These are phyloP conservation scores for Paramecium pentaurelia DNA, from an alignment of 73 alveolate genomes.

Conservation along the genomic window DNA sequence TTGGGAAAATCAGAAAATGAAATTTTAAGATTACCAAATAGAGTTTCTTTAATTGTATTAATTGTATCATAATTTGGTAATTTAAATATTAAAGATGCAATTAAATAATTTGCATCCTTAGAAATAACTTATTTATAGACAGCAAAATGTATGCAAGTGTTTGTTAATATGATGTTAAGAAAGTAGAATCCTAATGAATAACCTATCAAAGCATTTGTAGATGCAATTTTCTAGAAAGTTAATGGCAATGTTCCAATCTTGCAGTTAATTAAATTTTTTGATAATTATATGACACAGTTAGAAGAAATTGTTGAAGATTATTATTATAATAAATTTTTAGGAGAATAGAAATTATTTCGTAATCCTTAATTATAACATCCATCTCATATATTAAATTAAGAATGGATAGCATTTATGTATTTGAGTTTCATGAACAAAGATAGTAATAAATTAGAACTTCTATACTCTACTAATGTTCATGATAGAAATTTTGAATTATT, in stretches of 20 bases:
- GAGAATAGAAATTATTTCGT: neutral
- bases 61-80: neutral
- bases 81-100: neutral
- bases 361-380: constrained; percentile 1
- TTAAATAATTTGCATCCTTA: neutral
- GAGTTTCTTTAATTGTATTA: neutral
- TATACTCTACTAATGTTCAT: constrained; percentile 20
- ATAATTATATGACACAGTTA: neutral
- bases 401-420: neutral
- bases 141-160: neutral
- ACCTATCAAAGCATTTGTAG: constrained; percentile 28
- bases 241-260: neutral
- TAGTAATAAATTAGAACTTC: neutral
- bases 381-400: neutral
- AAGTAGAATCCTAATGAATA: neutral
- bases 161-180: neutral
- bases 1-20: constrained; percentile 35
- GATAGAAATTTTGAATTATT: neutral
- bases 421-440: neutral
- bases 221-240: neutral
- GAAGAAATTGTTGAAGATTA: neutral
- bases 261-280: neutral
- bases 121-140: neutral
- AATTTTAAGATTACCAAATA: neutral
- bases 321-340: neutral